Percentiles rank a stretch among this genome's conserved stretches.
These are phyloP conservation scores for Santalum album DNA, from an alignment of 164 flowering plant species.

Conservation along the genomic window DNA sequence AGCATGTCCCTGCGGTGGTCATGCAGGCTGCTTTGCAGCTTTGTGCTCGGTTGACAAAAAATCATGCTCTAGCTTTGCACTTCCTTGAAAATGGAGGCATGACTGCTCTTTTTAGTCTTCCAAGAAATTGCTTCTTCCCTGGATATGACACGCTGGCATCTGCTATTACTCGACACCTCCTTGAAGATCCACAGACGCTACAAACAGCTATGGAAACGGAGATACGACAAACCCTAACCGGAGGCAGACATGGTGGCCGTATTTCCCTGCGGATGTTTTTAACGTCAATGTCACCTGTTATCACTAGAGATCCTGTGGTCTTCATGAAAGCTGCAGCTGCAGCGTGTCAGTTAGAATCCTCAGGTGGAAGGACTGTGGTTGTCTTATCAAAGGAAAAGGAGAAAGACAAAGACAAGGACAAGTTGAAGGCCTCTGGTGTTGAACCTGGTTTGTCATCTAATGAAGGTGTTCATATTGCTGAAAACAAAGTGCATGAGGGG, in stretches of 20 bases:
- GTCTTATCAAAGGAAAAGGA: conserved; percentile 70
- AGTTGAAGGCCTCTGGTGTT: conserved; percentile 31
- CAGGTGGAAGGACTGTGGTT: conserved; percentile 63
- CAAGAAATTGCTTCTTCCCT: conserved; percentile 69
- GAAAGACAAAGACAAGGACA: conserved; percentile 21
- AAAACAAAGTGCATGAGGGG: conserved; percentile 61
- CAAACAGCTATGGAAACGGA: conserved; percentile 95
- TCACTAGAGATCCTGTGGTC: conserved; percentile 75
- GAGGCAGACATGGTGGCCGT: conserved; percentile 56
- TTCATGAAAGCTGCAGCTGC: conserved; percentile 82
- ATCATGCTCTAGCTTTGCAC: conserved; percentile 62
- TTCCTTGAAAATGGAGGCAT: conserved; percentile 85
- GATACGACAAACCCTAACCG: conserved; percentile 66
- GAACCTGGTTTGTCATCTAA: conserved; percentile 46
- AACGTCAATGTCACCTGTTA: conserved; percentile 84
- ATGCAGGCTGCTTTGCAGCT: conserved; percentile 91
- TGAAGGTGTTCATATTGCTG: conserved; percentile 59
- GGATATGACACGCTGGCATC: conserved; percentile 81
- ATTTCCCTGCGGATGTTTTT: conserved; percentile 49
- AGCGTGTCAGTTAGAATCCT: conserved; percentile 77
- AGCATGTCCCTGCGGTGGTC: conserved; percentile 60
- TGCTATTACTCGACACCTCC: conserved; percentile 77
- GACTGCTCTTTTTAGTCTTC: conserved; percentile 65
- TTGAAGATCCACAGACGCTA: conserved; percentile 94
- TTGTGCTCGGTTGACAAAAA: conserved; percentile 85